phyloP scores from a whole-genome alignment of 2,329 filamentous ascomycete species.

The Beauveria caledonica region DNA sequence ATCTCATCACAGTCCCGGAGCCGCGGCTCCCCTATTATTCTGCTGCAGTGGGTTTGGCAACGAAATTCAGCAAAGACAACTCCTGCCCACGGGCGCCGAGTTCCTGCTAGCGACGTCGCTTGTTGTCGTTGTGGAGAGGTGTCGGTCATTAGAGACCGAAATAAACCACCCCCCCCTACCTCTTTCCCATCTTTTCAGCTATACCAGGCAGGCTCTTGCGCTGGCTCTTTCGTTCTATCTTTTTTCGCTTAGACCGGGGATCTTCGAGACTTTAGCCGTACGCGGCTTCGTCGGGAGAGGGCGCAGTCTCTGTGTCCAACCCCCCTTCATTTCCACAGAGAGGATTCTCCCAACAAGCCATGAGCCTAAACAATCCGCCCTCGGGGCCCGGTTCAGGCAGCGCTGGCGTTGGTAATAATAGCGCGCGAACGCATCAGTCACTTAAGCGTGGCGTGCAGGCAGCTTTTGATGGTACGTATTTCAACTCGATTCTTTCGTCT shows the following conservation, averaged over 20 bases:
- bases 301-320: neutral
- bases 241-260: neutral
- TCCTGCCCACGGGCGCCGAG: too few relatives aligned
- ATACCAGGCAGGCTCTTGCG: neutral
- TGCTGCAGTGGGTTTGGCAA: too few relatives aligned
- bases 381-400: constrained; percentile 24
- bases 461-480: constrained; percentile 49
- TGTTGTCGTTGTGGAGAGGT: neutral
- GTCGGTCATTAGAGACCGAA: neutral
- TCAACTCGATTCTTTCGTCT: neutral
- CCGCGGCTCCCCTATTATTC: neutral
- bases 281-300: constrained; percentile 1
- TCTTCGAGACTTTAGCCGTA: neutral
- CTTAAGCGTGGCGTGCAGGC: constrained; percentile 53
- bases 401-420: constrained; percentile 33
- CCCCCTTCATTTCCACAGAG: neutral
- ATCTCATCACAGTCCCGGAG: neutral
- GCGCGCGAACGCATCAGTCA: constrained; percentile 29
- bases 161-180: too few relatives aligned
- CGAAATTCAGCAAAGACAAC: neutral
- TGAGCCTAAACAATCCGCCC: constrained; percentile 48
- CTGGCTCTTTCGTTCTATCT: neutral
- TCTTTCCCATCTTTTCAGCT: neutral
- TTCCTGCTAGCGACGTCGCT: too few relatives aligned
- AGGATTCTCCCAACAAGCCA: constrained; percentile 17